Percentiles rank a stretch among this genome's conserved stretches.
These are phyloP conservation scores for Pyricularia grisea DNA, from an alignment of 2,329 filamentous ascomycete genomes.

Conservation along the genomic window DNA sequence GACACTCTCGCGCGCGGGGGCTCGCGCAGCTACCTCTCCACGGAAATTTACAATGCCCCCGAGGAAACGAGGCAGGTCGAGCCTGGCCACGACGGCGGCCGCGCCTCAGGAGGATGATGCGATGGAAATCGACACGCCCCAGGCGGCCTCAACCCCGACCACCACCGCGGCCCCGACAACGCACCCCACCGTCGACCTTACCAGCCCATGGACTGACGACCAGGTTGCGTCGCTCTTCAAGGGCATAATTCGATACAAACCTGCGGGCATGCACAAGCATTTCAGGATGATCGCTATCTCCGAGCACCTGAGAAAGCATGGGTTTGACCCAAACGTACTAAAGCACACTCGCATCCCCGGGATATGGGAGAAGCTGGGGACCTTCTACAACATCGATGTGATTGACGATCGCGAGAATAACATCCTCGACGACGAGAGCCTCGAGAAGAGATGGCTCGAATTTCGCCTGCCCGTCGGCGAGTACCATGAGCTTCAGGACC, in stretches of 20 bases:
- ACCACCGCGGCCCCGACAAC: slow-evolving; percentile 25
- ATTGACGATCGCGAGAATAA: slow-evolving; percentile 50
- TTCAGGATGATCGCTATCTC: slow-evolving; percentile 85
- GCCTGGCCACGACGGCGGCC: slow-evolving; percentile 23
- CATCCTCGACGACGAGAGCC: slow-evolving; percentile 8
- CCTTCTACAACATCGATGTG: slow-evolving; percentile 79
- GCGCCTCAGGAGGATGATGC: slow-evolving; percentile 44
- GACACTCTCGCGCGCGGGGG: neutral
- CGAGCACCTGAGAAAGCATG: slow-evolving; percentile 70
- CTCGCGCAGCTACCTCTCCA: neutral
- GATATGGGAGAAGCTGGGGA: slow-evolving; percentile 81
- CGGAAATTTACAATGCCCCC: slow-evolving; percentile 38
- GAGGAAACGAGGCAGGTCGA: slow-evolving; percentile 57
- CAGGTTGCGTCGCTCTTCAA: slow-evolving; percentile 91
- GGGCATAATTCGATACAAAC: slow-evolving; percentile 88
- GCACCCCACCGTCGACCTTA: slow-evolving; percentile 29
- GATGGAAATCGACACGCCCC: slow-evolving; percentile 50
- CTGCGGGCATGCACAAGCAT: slow-evolving; percentile 92
- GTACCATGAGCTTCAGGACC: slow-evolving; percentile 12
- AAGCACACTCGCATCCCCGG: slow-evolving; percentile 80
- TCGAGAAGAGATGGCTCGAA: slow-evolving; percentile 12
- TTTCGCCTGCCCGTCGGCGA: slow-evolving; percentile 13
- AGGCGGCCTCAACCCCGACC: slow-evolving; percentile 40
- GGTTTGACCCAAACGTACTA: slow-evolving; percentile 59
- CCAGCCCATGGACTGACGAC: slow-evolving; percentile 87